phyloP scores from a whole-genome alignment of 208 protist genomes.

The Angomonas deanei region DNA sequence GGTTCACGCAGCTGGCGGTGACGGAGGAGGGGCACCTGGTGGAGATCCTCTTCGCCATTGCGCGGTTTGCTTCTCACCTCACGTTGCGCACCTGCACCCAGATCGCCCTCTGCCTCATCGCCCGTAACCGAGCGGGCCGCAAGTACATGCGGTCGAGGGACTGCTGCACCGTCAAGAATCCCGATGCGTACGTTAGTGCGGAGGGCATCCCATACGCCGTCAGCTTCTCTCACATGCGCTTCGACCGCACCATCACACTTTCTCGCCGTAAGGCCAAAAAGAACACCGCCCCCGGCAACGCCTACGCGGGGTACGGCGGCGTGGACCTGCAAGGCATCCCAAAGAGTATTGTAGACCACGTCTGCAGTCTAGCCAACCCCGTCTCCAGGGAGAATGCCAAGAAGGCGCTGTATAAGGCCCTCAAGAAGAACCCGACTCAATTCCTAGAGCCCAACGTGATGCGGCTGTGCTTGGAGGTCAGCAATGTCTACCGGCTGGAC shows the following conservation, averaged over 20 bases:
- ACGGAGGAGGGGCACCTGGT: conserved; percentile 39
- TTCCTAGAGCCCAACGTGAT: conserved; percentile 60
- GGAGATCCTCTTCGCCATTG: conserved; percentile 53
- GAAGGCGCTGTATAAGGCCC: conserved; percentile 55
- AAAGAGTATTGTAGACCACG: conserved; percentile 43
- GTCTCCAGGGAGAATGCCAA: conserved; percentile 76
- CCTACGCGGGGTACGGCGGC: conserved; percentile 27
- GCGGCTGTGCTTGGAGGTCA: conserved; percentile 44
- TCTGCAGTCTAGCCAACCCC: conserved; percentile 68
- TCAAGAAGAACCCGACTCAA: conserved; percentile 61
- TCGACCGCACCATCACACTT: conserved; percentile 53
- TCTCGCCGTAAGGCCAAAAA: conserved; percentile 24
- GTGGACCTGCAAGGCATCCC: conserved; percentile 21
- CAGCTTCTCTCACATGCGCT: conserved; percentile 59
- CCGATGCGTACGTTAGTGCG: conserved; percentile 79
- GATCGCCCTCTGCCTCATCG: conserved; percentile 42
- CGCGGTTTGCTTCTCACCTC: conserved; percentile 62
- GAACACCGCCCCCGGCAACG: conserved; percentile 38
- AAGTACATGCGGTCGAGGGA: conserved; percentile 34
- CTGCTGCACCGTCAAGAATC: conserved; percentile 50
- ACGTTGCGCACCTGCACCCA: conserved; percentile 58
- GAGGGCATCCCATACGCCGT: conserved; percentile 84
- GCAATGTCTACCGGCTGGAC: conserved; percentile 64
- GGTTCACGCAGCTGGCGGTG: conserved; percentile 45
- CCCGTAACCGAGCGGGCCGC: conserved; percentile 41